Base-by-base conservation (phyloP, 2,329 filamentous ascomycete genomes). In the Claviceps humidiphila region DNA sequence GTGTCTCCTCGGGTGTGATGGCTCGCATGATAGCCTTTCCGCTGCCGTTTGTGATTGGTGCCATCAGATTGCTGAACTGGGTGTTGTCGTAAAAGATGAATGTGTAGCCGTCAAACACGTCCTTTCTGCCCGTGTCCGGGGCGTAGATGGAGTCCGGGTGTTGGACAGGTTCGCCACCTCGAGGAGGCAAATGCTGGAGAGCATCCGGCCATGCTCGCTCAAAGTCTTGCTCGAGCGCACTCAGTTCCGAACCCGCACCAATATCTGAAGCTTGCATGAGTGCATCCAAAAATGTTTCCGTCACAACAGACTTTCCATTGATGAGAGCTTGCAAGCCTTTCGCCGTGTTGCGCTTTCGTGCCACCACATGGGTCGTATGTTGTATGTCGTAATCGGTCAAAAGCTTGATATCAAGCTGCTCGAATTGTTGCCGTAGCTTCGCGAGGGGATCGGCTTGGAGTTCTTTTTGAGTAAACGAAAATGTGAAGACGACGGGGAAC, bases 401-500 rank as follows among this genome's bases (percentile, higher is more conserved):
- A 14, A 89, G 83, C 66, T 96, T 97, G 66, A 97, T 84, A 63
- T 95, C 93, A n/a, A 95, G 75, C 45, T 84, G 79, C 63, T 94
- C 89, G 17, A 97, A 78, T 51, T 76, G 76, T 37, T 77, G 70
- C 56, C 80, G 80, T 26, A 89, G 75, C 17, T 72, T 71, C 2
- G 72, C 69, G 51, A 90, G 73, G 1, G 84, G 80, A 59, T 84
- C 80, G 55, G 75, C 74, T 57, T 83, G 87, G 38, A 83, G 69
- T 59, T 89, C 83, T 58, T 84, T 86, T 53, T 76, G 78, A 7
- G 84, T 82, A 53, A 87, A 85, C 1, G 55, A 58, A 37, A 93
- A 91, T 44, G 82, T 88, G 53, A 97, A 74, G n/a, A 89, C 82
- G 7, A 88, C 75, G 0, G 89, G 85, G 30, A 81, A 71, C 90